Conservation (phyloP, 83 land plant species). For the Diphasiastrum complanatum region DNA sequence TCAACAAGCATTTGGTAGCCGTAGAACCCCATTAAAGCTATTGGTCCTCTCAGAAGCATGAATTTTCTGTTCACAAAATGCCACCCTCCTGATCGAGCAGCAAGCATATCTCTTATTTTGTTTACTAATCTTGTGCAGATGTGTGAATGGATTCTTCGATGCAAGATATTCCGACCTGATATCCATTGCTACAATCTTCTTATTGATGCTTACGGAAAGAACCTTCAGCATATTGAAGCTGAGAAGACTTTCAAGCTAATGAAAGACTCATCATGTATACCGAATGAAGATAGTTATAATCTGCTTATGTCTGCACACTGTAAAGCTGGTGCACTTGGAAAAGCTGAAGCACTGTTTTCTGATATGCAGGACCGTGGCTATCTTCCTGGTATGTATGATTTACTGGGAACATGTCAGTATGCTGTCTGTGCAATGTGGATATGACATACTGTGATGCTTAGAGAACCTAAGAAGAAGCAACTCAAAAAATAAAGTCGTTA, state of each 20-base stretch:
- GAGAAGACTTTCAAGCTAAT: slow-evolving; percentile 56
- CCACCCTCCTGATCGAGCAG: too few species aligned
- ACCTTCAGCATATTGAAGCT: slow-evolving; percentile 39
- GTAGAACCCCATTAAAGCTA: too few species aligned
- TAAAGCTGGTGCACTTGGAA: slow-evolving; percentile 47
- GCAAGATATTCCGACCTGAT: slow-evolving; percentile 60
- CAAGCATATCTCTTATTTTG: too few species aligned
- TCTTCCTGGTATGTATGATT: slow-evolving; percentile 47
- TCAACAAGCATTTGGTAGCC: too few species aligned
- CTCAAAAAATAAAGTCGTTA: too few species aligned
- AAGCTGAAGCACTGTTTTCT: slow-evolving; percentile 62
- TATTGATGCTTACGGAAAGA: slow-evolving; percentile 81
- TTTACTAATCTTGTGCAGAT: slow-evolving; percentile 35
- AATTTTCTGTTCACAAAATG: too few species aligned
- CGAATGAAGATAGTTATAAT: slow-evolving; percentile 81
- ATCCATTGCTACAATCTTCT: slow-evolving; percentile 80
- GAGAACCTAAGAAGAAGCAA: too few species aligned
- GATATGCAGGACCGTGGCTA: slow-evolving; percentile 58
- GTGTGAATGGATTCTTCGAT: slow-evolving; percentile 76
- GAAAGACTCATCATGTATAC: slow-evolving; percentile 44
- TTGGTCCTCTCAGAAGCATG: too few species aligned
- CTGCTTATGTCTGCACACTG: slow-evolving; percentile 67
- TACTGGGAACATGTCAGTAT: too few species aligned
- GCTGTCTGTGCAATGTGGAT: too few species aligned
- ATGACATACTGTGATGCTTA: too few species aligned